Conservation (phyloP, 1,284 basidiomycete genomes). For the Pseudozyma hubeiensis region DNA sequence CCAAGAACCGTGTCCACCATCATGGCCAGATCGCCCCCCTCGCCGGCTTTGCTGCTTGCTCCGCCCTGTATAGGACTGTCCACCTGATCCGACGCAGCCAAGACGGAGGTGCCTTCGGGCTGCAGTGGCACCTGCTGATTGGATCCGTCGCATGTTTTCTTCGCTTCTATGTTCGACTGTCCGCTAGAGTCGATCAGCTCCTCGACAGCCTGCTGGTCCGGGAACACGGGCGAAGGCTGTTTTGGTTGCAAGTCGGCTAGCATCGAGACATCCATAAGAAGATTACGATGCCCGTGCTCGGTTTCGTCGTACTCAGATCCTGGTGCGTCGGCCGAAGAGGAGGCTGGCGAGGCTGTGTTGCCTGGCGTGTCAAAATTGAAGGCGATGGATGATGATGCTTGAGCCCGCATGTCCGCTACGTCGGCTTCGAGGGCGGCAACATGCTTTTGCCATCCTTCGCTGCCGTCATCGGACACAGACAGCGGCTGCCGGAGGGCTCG, state of each 20-base stretch:
- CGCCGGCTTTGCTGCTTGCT: not conserved
- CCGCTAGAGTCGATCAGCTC: no score
- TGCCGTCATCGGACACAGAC: no score
- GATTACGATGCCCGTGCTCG: slow-evolving; percentile 1
- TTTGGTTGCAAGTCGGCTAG: not conserved
- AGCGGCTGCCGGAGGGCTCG: no score
- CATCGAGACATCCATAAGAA: not conserved
- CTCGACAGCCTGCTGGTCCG: not conserved
- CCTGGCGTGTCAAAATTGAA: not conserved
- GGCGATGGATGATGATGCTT: not conserved
- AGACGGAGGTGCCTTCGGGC: no score
- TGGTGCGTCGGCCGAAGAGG: slow-evolving; percentile 34
- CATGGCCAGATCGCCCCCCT: not conserved
- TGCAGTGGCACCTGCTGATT: not conserved
- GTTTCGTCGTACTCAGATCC: slow-evolving; percentile 37
- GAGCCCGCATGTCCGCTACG: not conserved
- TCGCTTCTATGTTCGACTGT: not conserved
- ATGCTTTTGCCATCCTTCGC: not conserved
- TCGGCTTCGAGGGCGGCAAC: not conserved
- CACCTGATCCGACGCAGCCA: not conserved
- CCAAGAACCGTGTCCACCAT: not conserved
- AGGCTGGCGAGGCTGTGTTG: slow-evolving; percentile 32
- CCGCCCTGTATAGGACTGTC: not conserved
- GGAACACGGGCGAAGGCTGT: not conserved
- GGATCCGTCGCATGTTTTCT: not conserved